Evolutionary conservation across 1,139 yeast species (phyloP).

Genomic region (Sugiyamaella neomexicana): DNA sequence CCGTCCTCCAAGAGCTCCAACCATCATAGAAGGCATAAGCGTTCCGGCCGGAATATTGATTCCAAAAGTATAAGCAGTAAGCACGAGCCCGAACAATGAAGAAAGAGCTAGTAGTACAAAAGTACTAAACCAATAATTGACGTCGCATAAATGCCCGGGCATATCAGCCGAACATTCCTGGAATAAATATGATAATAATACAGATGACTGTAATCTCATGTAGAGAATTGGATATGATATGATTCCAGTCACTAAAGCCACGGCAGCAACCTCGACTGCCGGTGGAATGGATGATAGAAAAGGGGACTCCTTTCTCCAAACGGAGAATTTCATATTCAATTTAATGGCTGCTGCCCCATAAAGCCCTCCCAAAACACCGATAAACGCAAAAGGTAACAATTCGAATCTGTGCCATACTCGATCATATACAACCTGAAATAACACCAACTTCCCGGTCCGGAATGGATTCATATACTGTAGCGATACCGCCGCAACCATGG

Average conservation of each 20-base stretch:
- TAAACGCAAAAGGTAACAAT: slow-evolving; percentile 61
- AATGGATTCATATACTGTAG: slow-evolving; percentile 63
- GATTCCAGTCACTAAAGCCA: slow-evolving; percentile 54
- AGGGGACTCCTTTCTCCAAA: slow-evolving; percentile 36
- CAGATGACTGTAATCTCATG: slow-evolving; percentile 56
- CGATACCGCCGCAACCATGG: slow-evolving; percentile 70
- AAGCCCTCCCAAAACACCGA: slow-evolving; percentile 70
- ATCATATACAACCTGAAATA: slow-evolving; percentile 66
- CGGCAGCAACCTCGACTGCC: slow-evolving; percentile 49
- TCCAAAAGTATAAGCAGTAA: slow-evolving; percentile 66
- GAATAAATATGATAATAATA: slow-evolving; percentile 58
- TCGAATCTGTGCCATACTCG: slow-evolving; percentile 75
- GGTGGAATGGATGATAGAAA: slow-evolving; percentile 26
- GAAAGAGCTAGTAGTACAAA: slow-evolving; percentile 46
- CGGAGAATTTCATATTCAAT: slow-evolving; percentile 49
- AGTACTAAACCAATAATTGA: slow-evolving; percentile 32
- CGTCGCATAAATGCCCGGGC: slow-evolving; percentile 43
- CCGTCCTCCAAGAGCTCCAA: slow-evolving; percentile 73
- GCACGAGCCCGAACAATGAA: slow-evolving; percentile 53
- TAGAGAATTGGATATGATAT: slow-evolving; percentile 57
- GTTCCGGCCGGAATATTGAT: slow-evolving; percentile 72
- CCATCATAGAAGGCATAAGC: slow-evolving; percentile 66
- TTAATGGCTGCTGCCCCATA: slow-evolving; percentile 58
- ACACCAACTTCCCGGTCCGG: slow-evolving; percentile 54
- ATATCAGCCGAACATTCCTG: slow-evolving; percentile 53